Evolutionary conservation across 768 basidiomycete species (phyloP), one percentile per base, ranked within the genome.

Genomic region (Lentinula boryana): DNA sequence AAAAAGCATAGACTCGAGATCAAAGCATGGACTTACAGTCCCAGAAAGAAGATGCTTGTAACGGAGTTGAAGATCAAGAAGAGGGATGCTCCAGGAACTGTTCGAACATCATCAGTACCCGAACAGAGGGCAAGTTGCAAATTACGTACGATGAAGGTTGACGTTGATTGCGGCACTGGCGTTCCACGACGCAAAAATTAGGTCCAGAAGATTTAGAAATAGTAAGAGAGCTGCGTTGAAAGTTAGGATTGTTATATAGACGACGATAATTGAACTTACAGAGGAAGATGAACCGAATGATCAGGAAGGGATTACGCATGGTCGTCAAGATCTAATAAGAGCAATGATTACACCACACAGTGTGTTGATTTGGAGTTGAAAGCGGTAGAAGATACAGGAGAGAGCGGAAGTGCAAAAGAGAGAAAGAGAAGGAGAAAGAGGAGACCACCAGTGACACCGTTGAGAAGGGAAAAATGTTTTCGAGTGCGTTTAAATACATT

Each of bases 141-240:
- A 27, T 2, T 9, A 65, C 75, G 59, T 63, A 83, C 84, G 74
- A 62, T 74, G 66, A 60, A 72, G 55, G 3, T 72, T 74, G 10
- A 69, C 67, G 9, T 71, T 69, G 56, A 65, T 31, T 9, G 75
- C 74, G 15, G 75, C 72, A 54, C 72, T 70, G 21, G 85, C 69
- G 66, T 84, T 84, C 86, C 85, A 87, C 41, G 79, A 75, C 6
- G 85, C 78, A 63, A 87, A 85, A 23, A 80, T 76, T 44, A 87
- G 67, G 6, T 78, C 68, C 52, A 88, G 74, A 49, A 84, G 61
- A 64, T 78, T 83, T 46, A 86, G 70, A 64, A 80, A 82, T 9
- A 74, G 64, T 41, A 86, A 73, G 48, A 86, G 74, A 61, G 76
- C 81, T 82, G 65, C 1, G 59, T 40, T 27, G 18, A 0, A 38